phyloP scores from a whole-genome alignment of 208 protist species.

The Wallacemonas rigidus region DNA sequence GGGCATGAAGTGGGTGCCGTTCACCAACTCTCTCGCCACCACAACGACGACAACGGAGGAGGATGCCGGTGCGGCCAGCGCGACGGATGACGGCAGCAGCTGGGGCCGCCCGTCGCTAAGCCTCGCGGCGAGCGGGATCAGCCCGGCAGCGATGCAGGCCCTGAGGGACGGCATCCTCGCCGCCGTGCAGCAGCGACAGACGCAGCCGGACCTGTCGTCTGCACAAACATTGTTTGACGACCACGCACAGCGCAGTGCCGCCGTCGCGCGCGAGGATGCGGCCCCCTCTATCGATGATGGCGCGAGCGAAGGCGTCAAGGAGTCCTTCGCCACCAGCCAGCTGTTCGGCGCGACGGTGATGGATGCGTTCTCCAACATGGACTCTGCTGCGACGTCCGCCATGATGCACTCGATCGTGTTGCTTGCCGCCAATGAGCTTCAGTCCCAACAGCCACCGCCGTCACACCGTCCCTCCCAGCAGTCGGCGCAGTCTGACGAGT shows the following conservation, averaged over 20 bases:
- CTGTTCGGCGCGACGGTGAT: slow-evolving; percentile 16
- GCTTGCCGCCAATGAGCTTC: slow-evolving; percentile 17
- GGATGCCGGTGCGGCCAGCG: slow-evolving; percentile 8
- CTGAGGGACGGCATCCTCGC: slow-evolving; percentile 4
- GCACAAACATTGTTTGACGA: too few species aligned
- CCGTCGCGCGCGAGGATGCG: slow-evolving; percentile 19
- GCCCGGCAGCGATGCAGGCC: slow-evolving; percentile 6
- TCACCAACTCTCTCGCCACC: slow-evolving; percentile 29
- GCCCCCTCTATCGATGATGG: neutral
- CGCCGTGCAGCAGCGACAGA: neutral
- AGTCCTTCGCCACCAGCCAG: slow-evolving; percentile 18
- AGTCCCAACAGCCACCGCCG: neutral
- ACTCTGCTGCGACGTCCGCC: slow-evolving; percentile 13
- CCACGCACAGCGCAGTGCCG: neutral
- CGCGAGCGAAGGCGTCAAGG: slow-evolving; percentile 11
- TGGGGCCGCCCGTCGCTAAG: slow-evolving; percentile 6
- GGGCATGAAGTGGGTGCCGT: slow-evolving; percentile 19
- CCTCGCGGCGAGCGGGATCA: slow-evolving; percentile 10
- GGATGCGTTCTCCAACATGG: slow-evolving; percentile 7
- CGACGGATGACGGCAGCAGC: slow-evolving; percentile 11
- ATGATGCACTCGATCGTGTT: slow-evolving; percentile 17
- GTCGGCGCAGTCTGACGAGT: neutral
- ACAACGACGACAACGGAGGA: slow-evolving; percentile 19
- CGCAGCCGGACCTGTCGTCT: too few species aligned
- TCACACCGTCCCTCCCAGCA: neutral